Conservation (phyloP, 2,329 filamentous ascomycete genomes). For the Fusarium proliferatum region DNA sequence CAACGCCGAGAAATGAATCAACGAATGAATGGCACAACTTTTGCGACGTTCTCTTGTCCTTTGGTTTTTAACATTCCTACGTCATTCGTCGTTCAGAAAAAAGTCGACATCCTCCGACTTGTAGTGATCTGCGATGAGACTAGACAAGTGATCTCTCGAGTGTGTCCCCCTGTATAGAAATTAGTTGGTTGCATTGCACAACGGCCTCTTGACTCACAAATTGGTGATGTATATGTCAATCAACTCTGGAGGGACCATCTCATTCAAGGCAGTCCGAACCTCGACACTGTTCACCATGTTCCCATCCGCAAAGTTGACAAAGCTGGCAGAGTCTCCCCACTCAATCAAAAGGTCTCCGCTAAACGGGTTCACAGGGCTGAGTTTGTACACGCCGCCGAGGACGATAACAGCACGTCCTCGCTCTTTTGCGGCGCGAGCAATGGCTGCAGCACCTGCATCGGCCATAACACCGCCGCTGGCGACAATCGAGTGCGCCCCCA, state of each 20-base stretch:
- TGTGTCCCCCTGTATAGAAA: slow-evolving; percentile 66
- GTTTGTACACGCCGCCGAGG: slow-evolving; percentile 90
- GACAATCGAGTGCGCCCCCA: slow-evolving; percentile 87
- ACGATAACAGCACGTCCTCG: slow-evolving; percentile 88
- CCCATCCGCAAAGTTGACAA: slow-evolving; percentile 82
- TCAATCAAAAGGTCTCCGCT: slow-evolving; percentile 86
- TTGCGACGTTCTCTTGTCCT: slow-evolving; percentile 29
- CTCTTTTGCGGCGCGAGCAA: slow-evolving; percentile 85
- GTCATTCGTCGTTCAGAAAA: slow-evolving; percentile 55
- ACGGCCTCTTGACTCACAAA: slow-evolving; percentile 54
- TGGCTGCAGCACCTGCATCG: slow-evolving; percentile 82
- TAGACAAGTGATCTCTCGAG: slow-evolving; percentile 77
- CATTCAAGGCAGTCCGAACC: slow-evolving; percentile 81
- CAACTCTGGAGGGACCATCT: slow-evolving; percentile 81
- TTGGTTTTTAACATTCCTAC: slow-evolving; percentile 16
- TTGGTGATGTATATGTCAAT: slow-evolving; percentile 90
- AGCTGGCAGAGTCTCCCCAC: slow-evolving; percentile 82
- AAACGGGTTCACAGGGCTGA: slow-evolving; percentile 89
- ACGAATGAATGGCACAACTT: slow-evolving; percentile 17
- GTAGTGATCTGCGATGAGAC: slow-evolving; percentile 80
- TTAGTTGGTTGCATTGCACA: not conserved
- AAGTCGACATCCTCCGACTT: slow-evolving; percentile 77
- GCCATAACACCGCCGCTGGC: slow-evolving; percentile 89
- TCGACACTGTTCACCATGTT: slow-evolving; percentile 81
- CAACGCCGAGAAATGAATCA: slow-evolving; percentile 22